Evolutionary conservation across 768 basidiomycete genomes (phyloP).

Genomic region (Tulasnella sp.): DNA sequence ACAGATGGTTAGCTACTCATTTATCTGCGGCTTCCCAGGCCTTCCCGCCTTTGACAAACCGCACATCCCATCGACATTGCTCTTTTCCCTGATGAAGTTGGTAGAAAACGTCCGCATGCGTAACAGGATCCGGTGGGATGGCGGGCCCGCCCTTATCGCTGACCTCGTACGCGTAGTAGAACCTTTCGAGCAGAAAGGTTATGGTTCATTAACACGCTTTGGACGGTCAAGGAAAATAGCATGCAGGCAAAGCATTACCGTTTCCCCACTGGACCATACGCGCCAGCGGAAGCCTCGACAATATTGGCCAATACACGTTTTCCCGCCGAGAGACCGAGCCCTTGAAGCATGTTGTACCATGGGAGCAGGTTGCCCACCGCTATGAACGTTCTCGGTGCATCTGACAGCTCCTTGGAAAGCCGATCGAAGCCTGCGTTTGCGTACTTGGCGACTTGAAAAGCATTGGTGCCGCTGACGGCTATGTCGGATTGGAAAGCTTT

Average conservation of each 20-base stretch:
- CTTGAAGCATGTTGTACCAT: not conserved
- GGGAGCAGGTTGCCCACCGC: constrained; percentile 10
- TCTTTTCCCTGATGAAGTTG: not conserved
- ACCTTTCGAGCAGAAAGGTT: not conserved
- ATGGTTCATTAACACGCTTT: not conserved
- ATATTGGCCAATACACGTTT: constrained; percentile 2
- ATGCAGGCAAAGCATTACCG: not conserved
- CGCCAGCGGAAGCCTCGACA: constrained; percentile 1
- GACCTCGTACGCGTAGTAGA: constrained; percentile 14
- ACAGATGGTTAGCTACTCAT: not conserved
- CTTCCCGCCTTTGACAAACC: constrained; percentile 3
- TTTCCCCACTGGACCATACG: constrained; percentile 4
- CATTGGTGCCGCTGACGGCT: constrained; percentile 2
- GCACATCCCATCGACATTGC: constrained; percentile 8
- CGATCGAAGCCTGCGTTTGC: constrained; percentile 5
- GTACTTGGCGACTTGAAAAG: constrained; percentile 2
- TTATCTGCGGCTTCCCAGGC: not conserved
- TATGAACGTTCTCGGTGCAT: not conserved
- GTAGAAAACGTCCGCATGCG: constrained; percentile 6
- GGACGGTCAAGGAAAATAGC: not conserved
- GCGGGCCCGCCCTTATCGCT: not conserved
- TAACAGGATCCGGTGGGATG: not conserved
- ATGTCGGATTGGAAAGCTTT: constrained; percentile 1
- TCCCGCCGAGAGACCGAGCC: not conserved
- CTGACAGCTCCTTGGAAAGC: not conserved